Evolutionary conservation across 805 yeast species (phyloP).

Genomic region (Grigorovia humatica): DNA sequence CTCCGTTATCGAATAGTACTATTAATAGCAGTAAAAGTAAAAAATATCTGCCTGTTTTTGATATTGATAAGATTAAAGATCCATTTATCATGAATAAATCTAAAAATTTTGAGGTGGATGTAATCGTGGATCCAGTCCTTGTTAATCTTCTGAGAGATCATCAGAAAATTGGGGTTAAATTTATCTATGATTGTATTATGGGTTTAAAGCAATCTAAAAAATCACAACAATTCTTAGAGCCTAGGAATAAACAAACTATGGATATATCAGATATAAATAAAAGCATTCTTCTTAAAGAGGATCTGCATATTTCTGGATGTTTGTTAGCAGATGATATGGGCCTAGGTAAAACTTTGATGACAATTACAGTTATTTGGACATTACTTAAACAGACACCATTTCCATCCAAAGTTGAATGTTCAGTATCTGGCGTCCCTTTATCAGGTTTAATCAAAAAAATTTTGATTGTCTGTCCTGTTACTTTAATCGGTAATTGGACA

Average conservation of each 20-base stretch:
- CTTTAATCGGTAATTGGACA: constrained; percentile 80
- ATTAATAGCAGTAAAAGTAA: constrained; percentile 2
- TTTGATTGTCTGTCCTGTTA: constrained; percentile 83
- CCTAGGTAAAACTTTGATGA: constrained; percentile 77
- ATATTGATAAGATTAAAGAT: constrained; percentile 25
- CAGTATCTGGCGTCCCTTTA: constrained; percentile 27
- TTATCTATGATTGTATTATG: constrained; percentile 74
- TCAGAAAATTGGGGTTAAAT: constrained; percentile 74
- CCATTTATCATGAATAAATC: constrained; percentile 36
- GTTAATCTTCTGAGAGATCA: constrained; percentile 59
- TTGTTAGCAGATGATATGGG: constrained; percentile 97
- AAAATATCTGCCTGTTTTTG: constrained; percentile 32
- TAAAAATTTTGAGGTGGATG: constrained; percentile 30
- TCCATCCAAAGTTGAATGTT: constrained; percentile 26
- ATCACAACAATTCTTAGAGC: background rate
- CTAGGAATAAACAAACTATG: no score
- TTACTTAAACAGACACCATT: constrained; percentile 56
- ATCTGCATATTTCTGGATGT: constrained; percentile 46
- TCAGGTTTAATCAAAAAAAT: constrained; percentile 41
- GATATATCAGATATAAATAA: constrained; percentile 5
- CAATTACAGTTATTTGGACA: constrained; percentile 80
- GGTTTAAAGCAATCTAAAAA: constrained; percentile 37
- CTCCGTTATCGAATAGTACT: constrained; percentile 7
- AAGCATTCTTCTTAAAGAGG: constrained; percentile 14
- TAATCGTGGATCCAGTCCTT: constrained; percentile 51